phyloP scores from a whole-genome alignment of 2,329 filamentous ascomycete species.

The Ambrosiella beaveri region DNA sequence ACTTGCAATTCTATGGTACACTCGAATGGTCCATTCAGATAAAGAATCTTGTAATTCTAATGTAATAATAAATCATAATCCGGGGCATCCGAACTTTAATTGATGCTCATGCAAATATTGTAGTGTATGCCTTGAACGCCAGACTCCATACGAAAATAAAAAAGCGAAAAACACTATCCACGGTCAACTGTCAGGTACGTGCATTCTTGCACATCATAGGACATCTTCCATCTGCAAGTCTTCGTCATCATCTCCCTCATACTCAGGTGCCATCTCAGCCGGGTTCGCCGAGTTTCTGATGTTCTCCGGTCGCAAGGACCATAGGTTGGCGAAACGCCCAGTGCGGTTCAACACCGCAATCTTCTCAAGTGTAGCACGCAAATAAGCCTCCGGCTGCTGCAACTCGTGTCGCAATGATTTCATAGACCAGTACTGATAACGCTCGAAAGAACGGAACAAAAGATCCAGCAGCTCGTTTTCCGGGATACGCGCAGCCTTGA shows the following conservation, averaged over 20 bases:
- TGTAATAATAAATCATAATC: not conserved
- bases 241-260: slow-evolving; percentile 47
- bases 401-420: slow-evolving; percentile 62
- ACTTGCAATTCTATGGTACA: no score
- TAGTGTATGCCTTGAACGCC: slow-evolving; percentile 1
- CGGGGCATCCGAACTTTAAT: not conserved
- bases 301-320: slow-evolving; percentile 54
- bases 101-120: not conserved
- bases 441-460: slow-evolving; percentile 67
- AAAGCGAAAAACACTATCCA: not conserved
- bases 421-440: slow-evolving; percentile 89
- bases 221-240: slow-evolving; percentile 65
- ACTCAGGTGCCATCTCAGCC: slow-evolving; percentile 28
- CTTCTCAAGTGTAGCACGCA: slow-evolving; percentile 69
- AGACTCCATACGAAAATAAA: not conserved
- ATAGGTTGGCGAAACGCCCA: slow-evolving; percentile 71
- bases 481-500: slow-evolving; percentile 80
- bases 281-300: slow-evolving; percentile 30
- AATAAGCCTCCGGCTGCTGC: slow-evolving; percentile 80
- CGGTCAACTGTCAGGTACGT: not conserved
- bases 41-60: not conserved
- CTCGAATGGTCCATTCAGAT: no score
- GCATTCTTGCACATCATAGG: slow-evolving; percentile 1
- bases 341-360: slow-evolving; percentile 69
- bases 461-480: slow-evolving; percentile 75